Evolutionary conservation across 192 early-diverging fungal species (phyloP).

Genomic region (Coemansia sp.): DNA sequence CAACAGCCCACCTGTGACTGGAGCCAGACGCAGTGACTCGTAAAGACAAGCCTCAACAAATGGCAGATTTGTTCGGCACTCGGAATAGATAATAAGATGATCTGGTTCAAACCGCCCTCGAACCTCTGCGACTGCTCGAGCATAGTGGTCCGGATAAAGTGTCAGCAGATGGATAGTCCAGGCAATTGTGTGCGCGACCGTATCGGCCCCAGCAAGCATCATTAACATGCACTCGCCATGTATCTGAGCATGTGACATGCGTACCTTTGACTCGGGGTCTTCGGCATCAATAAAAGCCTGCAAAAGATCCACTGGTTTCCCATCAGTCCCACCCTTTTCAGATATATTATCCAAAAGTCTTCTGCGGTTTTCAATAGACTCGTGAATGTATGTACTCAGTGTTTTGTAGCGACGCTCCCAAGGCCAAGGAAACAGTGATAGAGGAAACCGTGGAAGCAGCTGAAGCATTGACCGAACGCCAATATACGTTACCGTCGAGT

Average conservation of each 20-base stretch:
- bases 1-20: conserved; percentile 29
- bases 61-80: conserved; percentile 26
- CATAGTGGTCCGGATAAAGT: conserved; percentile 25
- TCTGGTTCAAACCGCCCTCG: conserved; percentile 11
- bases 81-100: conserved; percentile 21
- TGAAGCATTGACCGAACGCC: conserved; percentile 38
- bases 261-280: conserved; percentile 41
- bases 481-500: conserved; percentile 31
- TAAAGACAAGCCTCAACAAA: conserved; percentile 42
- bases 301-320: conserved; percentile 32
- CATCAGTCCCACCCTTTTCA: neutral
- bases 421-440: conserved; percentile 23
- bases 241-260: conserved; percentile 41
- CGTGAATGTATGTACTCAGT: conserved; percentile 34
- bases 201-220: conserved; percentile 41
- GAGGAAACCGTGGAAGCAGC: conserved; percentile 25
- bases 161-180: conserved; percentile 37
- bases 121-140: conserved; percentile 23
- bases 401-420: conserved; percentile 28
- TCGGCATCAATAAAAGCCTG: conserved; percentile 52
- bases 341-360: conserved; percentile 6
- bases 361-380: conserved; percentile 23
- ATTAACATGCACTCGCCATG: conserved; percentile 44
- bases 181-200: conserved; percentile 34
- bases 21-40: conserved; percentile 38